A percentile compares a stretch with the other conserved stretches of the same genome.
Conservation (phyloP, 2,329 filamentous ascomycete genomes). For the Macrophomina phaseolina region DNA sequence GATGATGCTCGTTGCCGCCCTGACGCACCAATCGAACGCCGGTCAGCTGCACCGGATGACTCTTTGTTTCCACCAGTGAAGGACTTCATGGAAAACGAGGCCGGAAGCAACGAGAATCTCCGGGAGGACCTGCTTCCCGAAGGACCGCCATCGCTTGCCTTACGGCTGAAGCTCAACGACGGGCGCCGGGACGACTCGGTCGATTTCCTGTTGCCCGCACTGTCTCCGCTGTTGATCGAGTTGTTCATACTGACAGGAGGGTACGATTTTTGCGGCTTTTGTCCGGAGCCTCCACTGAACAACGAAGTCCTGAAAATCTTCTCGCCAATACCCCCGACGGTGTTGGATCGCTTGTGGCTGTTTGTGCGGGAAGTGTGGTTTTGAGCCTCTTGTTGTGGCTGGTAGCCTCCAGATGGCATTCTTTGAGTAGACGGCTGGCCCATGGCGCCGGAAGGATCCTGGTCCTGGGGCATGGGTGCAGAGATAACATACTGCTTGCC, state of each 20-base stretch:
- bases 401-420: slow-evolving; percentile 59
- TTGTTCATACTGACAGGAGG: slow-evolving; percentile 92
- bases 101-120: slow-evolving; percentile 58
- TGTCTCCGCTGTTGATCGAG: slow-evolving; percentile 63
- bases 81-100: slow-evolving; percentile 54
- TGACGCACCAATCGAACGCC: slow-evolving; percentile 32
- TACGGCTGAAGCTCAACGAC: slow-evolving; percentile 57
- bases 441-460: slow-evolving; percentile 53
- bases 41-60: slow-evolving; percentile 37
- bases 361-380: slow-evolving; percentile 62
- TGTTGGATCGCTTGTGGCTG: slow-evolving; percentile 71
- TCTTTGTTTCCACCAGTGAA: slow-evolving; percentile 44
- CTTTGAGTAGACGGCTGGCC: slow-evolving; percentile 65
- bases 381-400: slow-evolving; percentile 57
- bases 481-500: slow-evolving; percentile 75
- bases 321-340: slow-evolving; percentile 67
- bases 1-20: slow-evolving; percentile 38
- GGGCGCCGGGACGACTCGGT: slow-evolving; percentile 55
- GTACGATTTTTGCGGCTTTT: slow-evolving; percentile 70
- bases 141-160: slow-evolving; percentile 48
- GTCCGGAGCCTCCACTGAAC: slow-evolving; percentile 66
- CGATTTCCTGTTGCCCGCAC: slow-evolving; percentile 58
- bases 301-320: slow-evolving; percentile 85
- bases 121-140: slow-evolving; percentile 46
- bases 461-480: slow-evolving; percentile 65